phyloP scores from a whole-genome alignment of 2,329 filamentous ascomycete genomes.

The Botrytis squamosa region DNA sequence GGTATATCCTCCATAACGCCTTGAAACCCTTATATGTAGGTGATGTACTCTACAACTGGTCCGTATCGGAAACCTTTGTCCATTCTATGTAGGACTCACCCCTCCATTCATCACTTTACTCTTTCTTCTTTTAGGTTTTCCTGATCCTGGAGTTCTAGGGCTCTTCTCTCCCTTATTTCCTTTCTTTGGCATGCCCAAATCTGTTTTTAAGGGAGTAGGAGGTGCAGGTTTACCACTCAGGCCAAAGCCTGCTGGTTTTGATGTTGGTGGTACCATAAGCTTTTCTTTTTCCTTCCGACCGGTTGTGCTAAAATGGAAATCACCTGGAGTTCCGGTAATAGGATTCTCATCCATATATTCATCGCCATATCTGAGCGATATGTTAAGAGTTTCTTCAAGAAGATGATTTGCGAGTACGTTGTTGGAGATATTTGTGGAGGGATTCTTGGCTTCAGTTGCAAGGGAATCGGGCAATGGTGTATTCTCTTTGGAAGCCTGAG shows the following conservation, averaged over 20 bases:
- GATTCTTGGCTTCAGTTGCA: constrained; percentile 19
- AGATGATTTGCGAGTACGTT: constrained; percentile 35
- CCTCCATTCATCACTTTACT: constrained; percentile 31
- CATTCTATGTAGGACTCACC: constrained; percentile 29
- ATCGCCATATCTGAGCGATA: constrained; percentile 58
- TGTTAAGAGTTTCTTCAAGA: constrained; percentile 56
- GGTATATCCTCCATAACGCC: constrained; percentile 10
- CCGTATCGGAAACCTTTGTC: neutral
- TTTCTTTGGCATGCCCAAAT: constrained; percentile 35
- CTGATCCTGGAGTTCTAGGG: constrained; percentile 37
- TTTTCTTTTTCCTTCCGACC: constrained; percentile 46
- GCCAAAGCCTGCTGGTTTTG: constrained; percentile 27
- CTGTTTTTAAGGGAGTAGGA: constrained; percentile 31
- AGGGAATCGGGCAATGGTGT: constrained; percentile 49
- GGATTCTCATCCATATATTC: constrained; percentile 69
- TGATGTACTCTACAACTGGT: neutral
- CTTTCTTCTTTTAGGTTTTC: constrained; percentile 43
- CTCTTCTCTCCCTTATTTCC: constrained; percentile 37
- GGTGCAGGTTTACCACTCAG: constrained; percentile 22
- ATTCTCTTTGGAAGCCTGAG: constrained; percentile 37
- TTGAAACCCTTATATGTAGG: neutral
- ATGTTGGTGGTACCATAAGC: constrained; percentile 28
- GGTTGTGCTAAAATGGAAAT: constrained; percentile 63
- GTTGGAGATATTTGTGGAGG: constrained; percentile 22
- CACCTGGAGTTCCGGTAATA: constrained; percentile 63